These are phyloP conservation scores for Brettanomyces anomalus DNA, from an alignment of 805 yeast species.

Conservation along the genomic window DNA sequence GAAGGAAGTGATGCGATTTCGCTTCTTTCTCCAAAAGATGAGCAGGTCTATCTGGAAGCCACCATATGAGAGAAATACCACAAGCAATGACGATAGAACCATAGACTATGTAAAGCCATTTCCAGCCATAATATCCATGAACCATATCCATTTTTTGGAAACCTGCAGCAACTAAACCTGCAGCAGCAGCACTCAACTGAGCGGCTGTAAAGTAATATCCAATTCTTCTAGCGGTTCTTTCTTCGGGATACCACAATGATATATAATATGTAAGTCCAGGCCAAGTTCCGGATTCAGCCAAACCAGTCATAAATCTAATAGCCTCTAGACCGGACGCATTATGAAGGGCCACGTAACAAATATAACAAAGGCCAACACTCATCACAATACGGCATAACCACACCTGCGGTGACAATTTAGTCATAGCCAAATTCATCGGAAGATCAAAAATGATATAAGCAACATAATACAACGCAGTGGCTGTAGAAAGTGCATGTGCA, in stretches of 20 bases:
- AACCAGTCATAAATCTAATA: conserved; percentile 60
- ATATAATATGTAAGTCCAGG: conserved; percentile 83
- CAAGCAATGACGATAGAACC: conserved; percentile 59
- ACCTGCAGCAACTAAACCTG: conserved; percentile 81
- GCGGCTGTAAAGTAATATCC: conserved; percentile 92
- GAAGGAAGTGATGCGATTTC: conserved; percentile 8
- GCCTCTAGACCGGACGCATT: conserved; percentile 58
- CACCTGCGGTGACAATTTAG: conserved; percentile 72
- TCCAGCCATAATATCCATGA: conserved; percentile 72
- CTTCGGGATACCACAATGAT: conserved; percentile 77
- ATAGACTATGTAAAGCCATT: conserved; percentile 75
- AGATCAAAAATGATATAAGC: conserved; percentile 80
- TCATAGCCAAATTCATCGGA: conserved; percentile 83
- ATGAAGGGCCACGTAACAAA: conserved; percentile 60
- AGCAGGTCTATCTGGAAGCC: conserved; percentile 78
- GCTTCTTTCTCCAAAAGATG: conserved; percentile 11
- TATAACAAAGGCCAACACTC: conserved; percentile 67
- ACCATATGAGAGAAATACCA: conserved; percentile 63
- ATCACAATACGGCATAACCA: conserved; percentile 77
- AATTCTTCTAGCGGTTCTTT: conserved; percentile 65
- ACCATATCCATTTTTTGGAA: conserved; percentile 74
- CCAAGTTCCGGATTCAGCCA: conserved; percentile 84
- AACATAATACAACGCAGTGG: conserved; percentile 74
- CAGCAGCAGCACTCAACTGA: conserved; percentile 82
- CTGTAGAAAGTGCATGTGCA: conserved; percentile 55